phyloP scores from a whole-genome alignment of 2,329 filamentous ascomycete species.

The Penicillium italicum region DNA sequence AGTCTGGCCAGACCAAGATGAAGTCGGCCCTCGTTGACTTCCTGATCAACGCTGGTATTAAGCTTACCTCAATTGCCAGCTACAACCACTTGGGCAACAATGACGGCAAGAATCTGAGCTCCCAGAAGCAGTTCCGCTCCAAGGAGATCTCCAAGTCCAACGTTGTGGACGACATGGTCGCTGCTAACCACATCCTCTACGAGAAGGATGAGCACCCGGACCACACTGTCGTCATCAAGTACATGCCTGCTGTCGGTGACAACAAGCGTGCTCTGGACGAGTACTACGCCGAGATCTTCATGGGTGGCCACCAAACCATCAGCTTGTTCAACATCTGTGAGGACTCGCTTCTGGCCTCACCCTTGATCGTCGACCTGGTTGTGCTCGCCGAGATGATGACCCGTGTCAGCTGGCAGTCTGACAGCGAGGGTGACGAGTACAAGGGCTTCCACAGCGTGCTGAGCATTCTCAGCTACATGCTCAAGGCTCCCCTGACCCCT shows the following conservation, averaged over 20 bases:
- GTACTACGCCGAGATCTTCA: constrained; percentile 99
- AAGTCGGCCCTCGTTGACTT: constrained; percentile 99
- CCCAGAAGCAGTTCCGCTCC: constrained; percentile 96
- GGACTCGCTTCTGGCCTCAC: constrained; percentile 92
- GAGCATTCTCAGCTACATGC: constrained; percentile 98
- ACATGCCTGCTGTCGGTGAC: constrained; percentile 98
- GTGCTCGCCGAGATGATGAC: constrained; percentile 97
- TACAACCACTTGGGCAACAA: constrained; percentile 99
- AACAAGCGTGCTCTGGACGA: constrained; percentile 98
- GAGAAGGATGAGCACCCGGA: constrained; percentile 90
- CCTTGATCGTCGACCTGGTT: constrained; percentile 94
- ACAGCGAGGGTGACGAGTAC: constrained; percentile 63
- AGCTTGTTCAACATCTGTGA: constrained; percentile 98
- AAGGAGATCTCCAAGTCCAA: constrained; percentile 99
- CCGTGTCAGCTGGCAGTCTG: constrained; percentile 83
- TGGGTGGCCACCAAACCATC: constrained; percentile 97
- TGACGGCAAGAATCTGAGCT: constrained; percentile 97
- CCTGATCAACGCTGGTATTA: constrained; percentile 97
- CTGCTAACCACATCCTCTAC: constrained; percentile 89
- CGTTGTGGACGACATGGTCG: constrained; percentile 99
- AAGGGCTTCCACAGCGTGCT: constrained; percentile 96
- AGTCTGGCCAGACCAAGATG: constrained; percentile 99
- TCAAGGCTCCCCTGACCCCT: constrained; percentile 88
- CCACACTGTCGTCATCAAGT: constrained; percentile 99
- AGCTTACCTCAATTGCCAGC: constrained; percentile 94